Percentiles rank a stretch among this genome's conserved stretches.
Evolutionary conservation across 495 filamentous ascomycete genomes (phyloP).

Genomic region (Daldinia concentrica): DNA sequence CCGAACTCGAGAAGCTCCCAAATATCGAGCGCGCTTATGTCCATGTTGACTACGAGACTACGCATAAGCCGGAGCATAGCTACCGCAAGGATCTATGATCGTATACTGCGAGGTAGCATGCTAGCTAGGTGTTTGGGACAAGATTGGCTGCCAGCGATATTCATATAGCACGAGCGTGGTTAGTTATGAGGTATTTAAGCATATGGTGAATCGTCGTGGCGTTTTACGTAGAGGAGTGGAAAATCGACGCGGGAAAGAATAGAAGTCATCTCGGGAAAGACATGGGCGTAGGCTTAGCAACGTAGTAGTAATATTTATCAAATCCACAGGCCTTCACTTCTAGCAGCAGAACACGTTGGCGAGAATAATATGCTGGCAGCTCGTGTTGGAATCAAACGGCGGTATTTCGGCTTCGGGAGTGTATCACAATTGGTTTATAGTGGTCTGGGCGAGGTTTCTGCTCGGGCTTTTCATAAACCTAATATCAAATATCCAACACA

Average conservation of each 20-base stretch:
- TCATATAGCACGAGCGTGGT: not conserved
- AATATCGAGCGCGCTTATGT: slow-evolving; percentile 96
- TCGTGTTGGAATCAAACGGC: not conserved
- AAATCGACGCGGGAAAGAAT: not conserved
- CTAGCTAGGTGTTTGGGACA: not conserved
- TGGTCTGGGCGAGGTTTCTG: not conserved
- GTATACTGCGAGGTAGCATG: not conserved
- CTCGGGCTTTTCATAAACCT: not conserved
- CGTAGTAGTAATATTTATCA: not conserved
- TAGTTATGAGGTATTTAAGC: not conserved
- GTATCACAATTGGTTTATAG: not conserved
- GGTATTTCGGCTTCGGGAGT: not conserved
- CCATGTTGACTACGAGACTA: slow-evolving; percentile 96
- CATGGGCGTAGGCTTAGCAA: not conserved
- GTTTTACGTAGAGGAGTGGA: not conserved
- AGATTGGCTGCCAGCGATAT: not conserved
- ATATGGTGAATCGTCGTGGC: not conserved
- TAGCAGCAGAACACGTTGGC: not conserved
- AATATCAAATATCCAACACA: not conserved
- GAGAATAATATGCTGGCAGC: not conserved
- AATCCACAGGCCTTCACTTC: not conserved
- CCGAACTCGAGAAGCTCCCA: slow-evolving; percentile 90
- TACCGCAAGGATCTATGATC: slow-evolving; percentile 63
- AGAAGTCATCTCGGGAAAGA: not conserved
- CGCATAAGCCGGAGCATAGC: slow-evolving; percentile 85